A percentile compares a stretch with the other conserved stretches of the same genome.
Conservation (phyloP, 208 protist species). For the Acanthamoeba comandoni region DNA sequence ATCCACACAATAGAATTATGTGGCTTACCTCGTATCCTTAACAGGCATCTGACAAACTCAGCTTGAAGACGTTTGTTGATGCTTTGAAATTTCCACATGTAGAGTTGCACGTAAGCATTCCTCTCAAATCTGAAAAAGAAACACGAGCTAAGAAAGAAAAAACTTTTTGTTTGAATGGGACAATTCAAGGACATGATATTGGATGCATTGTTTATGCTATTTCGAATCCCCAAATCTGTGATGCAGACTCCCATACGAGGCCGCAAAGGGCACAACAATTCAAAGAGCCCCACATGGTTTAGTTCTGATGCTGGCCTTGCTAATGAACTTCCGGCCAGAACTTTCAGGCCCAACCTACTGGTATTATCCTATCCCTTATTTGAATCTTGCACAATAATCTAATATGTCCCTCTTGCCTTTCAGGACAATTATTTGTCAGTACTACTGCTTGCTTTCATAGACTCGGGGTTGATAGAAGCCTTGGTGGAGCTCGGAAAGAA, state of each 20-base stretch:
- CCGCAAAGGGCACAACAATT: constrained; percentile 34
- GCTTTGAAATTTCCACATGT: constrained; percentile 77
- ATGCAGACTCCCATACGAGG: constrained; percentile 48
- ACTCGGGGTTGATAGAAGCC: constrained; percentile 79
- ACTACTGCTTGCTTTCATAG: constrained; percentile 78
- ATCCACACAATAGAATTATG: too few species aligned
- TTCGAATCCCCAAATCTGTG: constrained; percentile 73
- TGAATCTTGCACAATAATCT: constrained; percentile 22
- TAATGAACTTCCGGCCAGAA: background rate
- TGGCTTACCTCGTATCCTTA: too few species aligned
- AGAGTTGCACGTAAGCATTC: constrained; percentile 75
- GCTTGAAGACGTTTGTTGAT: constrained; percentile 78
- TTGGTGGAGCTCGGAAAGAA: constrained; percentile 75
- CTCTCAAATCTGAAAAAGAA: background rate
- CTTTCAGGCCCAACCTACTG: background rate
- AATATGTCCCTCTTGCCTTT: background rate
- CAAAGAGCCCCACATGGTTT: background rate
- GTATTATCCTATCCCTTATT: background rate
- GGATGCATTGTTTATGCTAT: constrained; percentile 80
- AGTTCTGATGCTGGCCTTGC: constrained; percentile 6
- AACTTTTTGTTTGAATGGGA: background rate
- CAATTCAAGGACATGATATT: constrained; percentile 63
- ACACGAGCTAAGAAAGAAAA: background rate
- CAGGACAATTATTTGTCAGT: constrained; percentile 80
- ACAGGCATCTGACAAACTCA: constrained; percentile 75